Base-by-base conservation (phyloP, 2,329 filamentous ascomycete genomes). In the Aspergillus flavus region DNA sequence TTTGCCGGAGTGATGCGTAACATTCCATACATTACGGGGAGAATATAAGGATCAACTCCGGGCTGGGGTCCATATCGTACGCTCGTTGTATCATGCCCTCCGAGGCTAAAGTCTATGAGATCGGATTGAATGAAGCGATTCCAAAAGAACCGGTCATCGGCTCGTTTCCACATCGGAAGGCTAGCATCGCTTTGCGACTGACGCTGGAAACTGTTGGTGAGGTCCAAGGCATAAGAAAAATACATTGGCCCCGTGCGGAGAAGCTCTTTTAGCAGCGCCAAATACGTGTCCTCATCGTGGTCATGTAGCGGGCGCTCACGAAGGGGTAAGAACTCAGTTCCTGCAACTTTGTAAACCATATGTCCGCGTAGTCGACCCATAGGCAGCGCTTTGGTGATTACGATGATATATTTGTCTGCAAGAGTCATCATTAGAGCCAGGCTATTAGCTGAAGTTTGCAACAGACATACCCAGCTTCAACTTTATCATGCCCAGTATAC, bases 111-210 rank as follows among this genome's bases (percentile, higher is more conserved):
- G 76, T 97, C 89, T 73, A 98, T 97, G 63, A 99, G 81, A 73
- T 97, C 93, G 9, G 91, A 90, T 76, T 94, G 92, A 56, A 98
- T 86, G 78, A 97, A 96, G 67, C 90, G 90, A 80, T 99, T 99
- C 93, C 94, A 99, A 84, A 97, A 99, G 84, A 99, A 99, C 68
- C 95, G 92, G 76, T 98, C 94, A 78, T 99, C 95, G 67, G 94
- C 90, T 70, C 93, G 86, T 83, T 91, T 90, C 95, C 95, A 99
- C 62, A 98, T 80, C 14, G 95, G 94, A 61, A 85, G 82, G 19
- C 86, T 86, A 61, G 83, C 81, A 76, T 96, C 88, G 68, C 88
- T 83, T 69, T 94, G 88, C 4, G 94, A 89, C 77, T 98, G 95
- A 67, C 95, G 89, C 81, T 99, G 95, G 82, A 98, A 97, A 76